Percentiles rank a stretch among this genome's conserved stretches.
Evolutionary conservation across 371 early-diverging fungal species (phyloP).

Genomic region (Gilbertella persicaria): DNA sequence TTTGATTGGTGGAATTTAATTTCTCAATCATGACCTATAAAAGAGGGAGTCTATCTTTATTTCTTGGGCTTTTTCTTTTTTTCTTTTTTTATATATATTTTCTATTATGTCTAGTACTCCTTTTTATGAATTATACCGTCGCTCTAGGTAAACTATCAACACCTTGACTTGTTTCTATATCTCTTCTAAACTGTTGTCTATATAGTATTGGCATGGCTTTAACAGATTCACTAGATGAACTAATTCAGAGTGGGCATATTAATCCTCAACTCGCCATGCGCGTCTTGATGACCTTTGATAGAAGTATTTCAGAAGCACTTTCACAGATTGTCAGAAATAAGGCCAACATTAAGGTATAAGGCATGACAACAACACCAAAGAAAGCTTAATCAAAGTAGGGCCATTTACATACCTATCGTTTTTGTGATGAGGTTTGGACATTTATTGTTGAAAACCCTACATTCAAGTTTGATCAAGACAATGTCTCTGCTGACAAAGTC

Average conservation of each 20-base stretch:
- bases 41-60: background rate
- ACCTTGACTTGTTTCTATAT: background rate
- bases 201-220: constrained; percentile 86
- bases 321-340: constrained; percentile 47
- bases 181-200: background rate
- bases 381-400: constrained; percentile 52
- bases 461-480: constrained; percentile 86
- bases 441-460: constrained; percentile 88
- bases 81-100: background rate
- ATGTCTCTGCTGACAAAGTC: constrained; percentile 79
- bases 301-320: constrained; percentile 48
- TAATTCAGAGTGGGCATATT: constrained; percentile 89
- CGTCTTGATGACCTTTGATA: constrained; percentile 79
- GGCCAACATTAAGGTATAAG: constrained; percentile 46
- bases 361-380: constrained; percentile 11
- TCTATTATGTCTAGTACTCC: constrained; percentile 40
- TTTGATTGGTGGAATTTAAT: constrained; percentile 14
- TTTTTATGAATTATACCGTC: constrained; percentile 52
- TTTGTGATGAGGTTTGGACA: constrained; percentile 97
- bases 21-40: constrained; percentile 9
- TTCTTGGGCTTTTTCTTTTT: background rate
- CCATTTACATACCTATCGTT: constrained; percentile 85
- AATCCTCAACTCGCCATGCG: constrained; percentile 95
- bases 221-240: constrained; percentile 94
- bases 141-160: constrained; percentile 41